Evolutionary conservation across 441 rosid genomes (phyloP).

Genomic region (Lepidium campestre): DNA sequence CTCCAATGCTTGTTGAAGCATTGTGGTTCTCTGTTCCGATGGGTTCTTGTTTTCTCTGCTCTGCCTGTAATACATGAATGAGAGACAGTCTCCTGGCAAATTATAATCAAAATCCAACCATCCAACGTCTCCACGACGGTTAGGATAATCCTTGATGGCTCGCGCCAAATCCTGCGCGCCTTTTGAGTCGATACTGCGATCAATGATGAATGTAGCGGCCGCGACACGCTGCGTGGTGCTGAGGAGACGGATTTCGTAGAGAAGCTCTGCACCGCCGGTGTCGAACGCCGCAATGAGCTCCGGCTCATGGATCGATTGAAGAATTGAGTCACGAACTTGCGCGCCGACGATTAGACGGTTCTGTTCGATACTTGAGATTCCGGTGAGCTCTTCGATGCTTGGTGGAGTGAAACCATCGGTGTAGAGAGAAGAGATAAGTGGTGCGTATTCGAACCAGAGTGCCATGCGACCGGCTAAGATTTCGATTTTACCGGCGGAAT

Average conservation of each 20-base stretch:
- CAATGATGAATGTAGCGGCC: slow-evolving; percentile 43
- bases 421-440: slow-evolving; percentile 62
- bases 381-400: slow-evolving; percentile 61
- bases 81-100: slow-evolving; percentile 71
- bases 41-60: slow-evolving; percentile 55
- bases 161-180: slow-evolving; percentile 71
- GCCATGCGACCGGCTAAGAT: slow-evolving; percentile 63
- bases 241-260: slow-evolving; percentile 73
- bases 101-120: slow-evolving; percentile 66
- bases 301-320: slow-evolving; percentile 48
- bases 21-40: slow-evolving; percentile 42
- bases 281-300: slow-evolving; percentile 57
- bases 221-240: slow-evolving; percentile 55
- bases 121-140: slow-evolving; percentile 51
- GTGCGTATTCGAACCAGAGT: slow-evolving; percentile 84
- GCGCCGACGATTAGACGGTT: slow-evolving; percentile 72
- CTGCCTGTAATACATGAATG: slow-evolving; percentile 68
- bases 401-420: slow-evolving; percentile 65
- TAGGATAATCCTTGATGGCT: slow-evolving; percentile 76
- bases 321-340: slow-evolving; percentile 59
- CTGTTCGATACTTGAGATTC: slow-evolving; percentile 80
- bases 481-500: slow-evolving; percentile 50
- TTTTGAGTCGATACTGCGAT: slow-evolving; percentile 39
- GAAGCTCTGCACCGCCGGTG: slow-evolving; percentile 63
- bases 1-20: slow-evolving; percentile 49